Base-by-base conservation (phyloP, 2,329 filamentous ascomycete species). In the Pleomassaria siparia region DNA sequence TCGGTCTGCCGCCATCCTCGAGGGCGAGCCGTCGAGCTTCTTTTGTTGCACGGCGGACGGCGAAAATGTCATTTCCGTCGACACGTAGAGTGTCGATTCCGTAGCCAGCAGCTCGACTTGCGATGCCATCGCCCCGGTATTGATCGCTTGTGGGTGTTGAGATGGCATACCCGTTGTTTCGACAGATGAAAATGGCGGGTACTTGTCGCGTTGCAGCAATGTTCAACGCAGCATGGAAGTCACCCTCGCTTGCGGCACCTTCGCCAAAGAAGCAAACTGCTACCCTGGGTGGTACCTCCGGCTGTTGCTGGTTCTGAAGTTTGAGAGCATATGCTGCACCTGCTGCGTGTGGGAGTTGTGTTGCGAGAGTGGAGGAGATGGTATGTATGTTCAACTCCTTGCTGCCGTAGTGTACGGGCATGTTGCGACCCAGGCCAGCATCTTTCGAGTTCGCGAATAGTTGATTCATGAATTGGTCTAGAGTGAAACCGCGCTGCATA, bases 341-440 rank as follows among this genome's bases (percentile, higher is more conserved):
- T 0, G 88, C 82, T 0, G 91, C 91, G 59, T 96, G 91, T 0
- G 91, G 91, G 40, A 96, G 86, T 66, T 96, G 91, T 0, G 91
- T 96, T 15, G 89, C 91, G 13, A 96, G 74, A 0, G 91, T 86
- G 0, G 89, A 95, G 28, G 88, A 89, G 42, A 96, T 88, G 4
- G 91, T 91, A 70, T 95, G 89, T 63, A 96, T 91, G 59, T 96
- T 90, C 47, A 95, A 77, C 54, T 89, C 85, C 47, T 80, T 83
- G 69, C 87, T 91, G 39, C 91, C 91, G 64, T 97, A 99, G 72
- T 99, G 94, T 12, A 97, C 89, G 0, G 94, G 94, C 94, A 99
- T 99, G 63, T 96, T 97, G 53, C 92, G 84, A 1, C 91, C 94
- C 50, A 80, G 81, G 1, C 92, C 91, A 0, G 79, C 72, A 60